These are phyloP conservation scores for Moniliella sp. DNA, from an alignment of 1,284 basidiomycete species.

Conservation along the genomic window DNA sequence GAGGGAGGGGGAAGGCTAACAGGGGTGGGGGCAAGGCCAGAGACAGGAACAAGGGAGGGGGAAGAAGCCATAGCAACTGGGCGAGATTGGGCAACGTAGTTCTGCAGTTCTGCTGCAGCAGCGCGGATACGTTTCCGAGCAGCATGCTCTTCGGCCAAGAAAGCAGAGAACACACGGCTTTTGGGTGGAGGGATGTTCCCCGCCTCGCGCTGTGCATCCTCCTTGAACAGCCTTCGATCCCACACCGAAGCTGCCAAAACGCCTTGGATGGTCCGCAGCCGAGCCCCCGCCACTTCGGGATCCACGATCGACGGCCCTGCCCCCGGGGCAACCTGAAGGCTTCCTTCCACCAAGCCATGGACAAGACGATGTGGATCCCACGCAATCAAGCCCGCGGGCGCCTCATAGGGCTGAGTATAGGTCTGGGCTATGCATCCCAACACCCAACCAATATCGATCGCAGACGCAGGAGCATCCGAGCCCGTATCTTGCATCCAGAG, in stretches of 20 bases:
- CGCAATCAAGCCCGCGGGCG: constrained; percentile 13
- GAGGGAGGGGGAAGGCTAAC: no score
- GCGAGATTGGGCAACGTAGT: no score
- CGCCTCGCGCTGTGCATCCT: constrained; percentile 22
- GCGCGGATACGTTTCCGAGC: no score
- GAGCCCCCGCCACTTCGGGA: constrained; percentile 14
- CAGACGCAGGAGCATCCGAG: no score
- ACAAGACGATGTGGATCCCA: constrained; percentile 20
- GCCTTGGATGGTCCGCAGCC: constrained; percentile 14
- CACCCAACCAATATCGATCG: constrained; percentile 29
- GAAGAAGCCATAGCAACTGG: no score
- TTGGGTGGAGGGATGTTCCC: constrained; percentile 7
- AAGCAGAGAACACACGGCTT: no score
- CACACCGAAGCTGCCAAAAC: constrained; percentile 13
- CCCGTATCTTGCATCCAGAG: no score
- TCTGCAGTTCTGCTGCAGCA: no score
- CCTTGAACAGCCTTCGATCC: constrained; percentile 18
- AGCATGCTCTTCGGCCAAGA: no score
- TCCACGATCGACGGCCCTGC: no score
- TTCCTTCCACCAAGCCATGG: constrained; percentile 19
- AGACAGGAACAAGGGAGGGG: no score
- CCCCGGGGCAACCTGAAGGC: constrained; percentile 10
- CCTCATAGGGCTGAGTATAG: constrained; percentile 4
- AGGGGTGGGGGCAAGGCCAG: no score
- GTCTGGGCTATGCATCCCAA: constrained; percentile 21